Evolutionary conservation across 2,329 filamentous ascomycete genomes (phyloP), one percentile per base, ranked within the genome.

Genomic region (Botrytis medusae): DNA sequence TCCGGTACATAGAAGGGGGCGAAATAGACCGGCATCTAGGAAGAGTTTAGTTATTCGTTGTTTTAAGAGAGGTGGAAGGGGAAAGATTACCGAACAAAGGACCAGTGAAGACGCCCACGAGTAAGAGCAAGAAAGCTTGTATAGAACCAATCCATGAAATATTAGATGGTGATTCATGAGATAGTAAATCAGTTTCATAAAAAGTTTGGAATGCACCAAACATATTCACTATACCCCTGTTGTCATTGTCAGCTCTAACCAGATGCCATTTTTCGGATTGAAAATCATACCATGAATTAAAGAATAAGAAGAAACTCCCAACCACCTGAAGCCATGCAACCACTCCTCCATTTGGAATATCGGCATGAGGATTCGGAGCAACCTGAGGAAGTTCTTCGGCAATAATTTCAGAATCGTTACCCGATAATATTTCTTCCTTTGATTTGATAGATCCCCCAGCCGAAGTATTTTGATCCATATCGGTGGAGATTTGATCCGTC

Each of bases 181-280:
- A 71, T 77, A 87, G 74, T 62, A 81, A 75, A 77, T 82, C 77
- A 48, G 79, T 82, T 70, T 82, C 75, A 75, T 89, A 90, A 79
- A 86, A 85, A 5, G 84, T 84, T 74, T 89, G 87, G 72, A 87
- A 89, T 4, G 86, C 84, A 5, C 87, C 87, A 74, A 88, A 89
- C n/a, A 85, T 79, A 74, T 83, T 82, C 48, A 82, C 72, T 4
- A 84, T 77, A 2, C 83, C 82, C 83, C 86, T 74, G 14, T 44
- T 54, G 16, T 29, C 20, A 64, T 20, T 29, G 4, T 46, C 59
- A 73, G n/a, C 16, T 22, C 18, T 51, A 4, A 57, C 3, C 29
- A 7, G 25, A 14, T 54, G 44, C 1, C 16, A 32, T 48, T 25
- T 25, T 22, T 10, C 40, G 61, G 7, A 44, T 20, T 22, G 34